Evolutionary conservation across 106 monocot species (phyloP), one percentile per base, ranked within the genome.

Genomic region (Allium sativum): DNA sequence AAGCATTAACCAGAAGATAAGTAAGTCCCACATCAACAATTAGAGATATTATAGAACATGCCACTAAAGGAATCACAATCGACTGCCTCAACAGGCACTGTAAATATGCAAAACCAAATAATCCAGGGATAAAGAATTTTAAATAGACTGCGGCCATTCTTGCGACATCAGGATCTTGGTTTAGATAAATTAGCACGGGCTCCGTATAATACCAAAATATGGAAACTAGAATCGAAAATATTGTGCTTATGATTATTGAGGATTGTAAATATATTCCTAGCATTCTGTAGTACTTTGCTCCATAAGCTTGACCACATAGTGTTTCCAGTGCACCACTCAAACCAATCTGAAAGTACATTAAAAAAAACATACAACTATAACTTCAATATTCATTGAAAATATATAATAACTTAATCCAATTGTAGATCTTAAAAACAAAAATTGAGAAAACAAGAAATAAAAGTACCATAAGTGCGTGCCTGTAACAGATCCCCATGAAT

Each of bases 251-350:
- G 18, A 93, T 64, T 13, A 85, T 17, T 16, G 93, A 82, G 42
- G 88, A 69, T 62, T 93, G 93, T 9, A 93, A 70, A 67, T 93
- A 82, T 17, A 93, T 61, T 44, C 93, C 93, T 4, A 93, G 45
- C 79, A 76, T 67, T 8, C 48, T 59, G 70, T 89, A 89, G 8
- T 61, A n/a, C 66, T 80, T 82, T 12, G 89, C 82, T 7, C 93
- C 89, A 51, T 71, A 85, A 40, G 55, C 82, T 74, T 93, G 93
- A 18, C 93, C 93, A 22, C 93, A 93, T 5, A 89, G 68, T 45
- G 93, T 93, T 62, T 93, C 89, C 44, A 93, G 82, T 0, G 89
- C 54, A 4, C 93, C 88, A 58, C 80, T 93, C 15, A 93, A 41
- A 45, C 93, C 93, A 22, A 59, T 75, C 93, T 93, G 79, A 60